Evolutionary conservation across 169 alveolate species (phyloP).

Genomic region (Amoebophrya sp.): DNA sequence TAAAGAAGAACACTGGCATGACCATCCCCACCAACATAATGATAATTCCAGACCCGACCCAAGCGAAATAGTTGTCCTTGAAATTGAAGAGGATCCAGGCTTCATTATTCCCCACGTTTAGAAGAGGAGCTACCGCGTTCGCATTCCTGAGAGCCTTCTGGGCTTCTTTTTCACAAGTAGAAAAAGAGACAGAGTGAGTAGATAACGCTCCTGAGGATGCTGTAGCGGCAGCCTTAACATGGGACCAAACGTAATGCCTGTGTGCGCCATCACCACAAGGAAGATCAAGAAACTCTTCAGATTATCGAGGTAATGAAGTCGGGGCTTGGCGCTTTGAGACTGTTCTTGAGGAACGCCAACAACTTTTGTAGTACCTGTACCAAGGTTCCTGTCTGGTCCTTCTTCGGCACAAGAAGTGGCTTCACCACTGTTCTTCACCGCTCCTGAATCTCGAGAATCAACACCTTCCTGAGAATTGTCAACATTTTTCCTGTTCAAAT

Average conservation of each 20-base stretch:
- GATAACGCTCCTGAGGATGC: no score
- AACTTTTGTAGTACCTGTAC: not conserved
- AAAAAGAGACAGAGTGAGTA: no score
- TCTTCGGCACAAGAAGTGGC: not conserved
- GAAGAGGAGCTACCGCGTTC: no score
- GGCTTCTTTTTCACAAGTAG: no score
- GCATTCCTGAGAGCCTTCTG: no score
- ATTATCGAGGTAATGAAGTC: not conserved
- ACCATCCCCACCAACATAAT: not conserved
- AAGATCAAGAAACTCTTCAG: not conserved
- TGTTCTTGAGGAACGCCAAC: not conserved
- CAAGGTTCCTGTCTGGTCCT: not conserved
- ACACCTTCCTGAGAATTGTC: not conserved
- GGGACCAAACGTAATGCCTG: not conserved
- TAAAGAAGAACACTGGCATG: not conserved
- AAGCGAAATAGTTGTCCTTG: slow-evolving; percentile 3
- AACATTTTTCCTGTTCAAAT: not conserved
- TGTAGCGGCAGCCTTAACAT: no score
- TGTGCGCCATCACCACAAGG: not conserved
- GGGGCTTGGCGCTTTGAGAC: no score
- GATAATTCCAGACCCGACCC: not conserved
- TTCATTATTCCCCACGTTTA: not conserved
- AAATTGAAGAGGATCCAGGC: not conserved
- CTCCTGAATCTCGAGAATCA: not conserved
- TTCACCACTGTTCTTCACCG: not conserved